Percentiles rank a stretch among this genome's conserved stretches.
Evolutionary conservation across 2,329 filamentous ascomycete genomes (phyloP).

Genomic region (Colletotrichum kahawae): DNA sequence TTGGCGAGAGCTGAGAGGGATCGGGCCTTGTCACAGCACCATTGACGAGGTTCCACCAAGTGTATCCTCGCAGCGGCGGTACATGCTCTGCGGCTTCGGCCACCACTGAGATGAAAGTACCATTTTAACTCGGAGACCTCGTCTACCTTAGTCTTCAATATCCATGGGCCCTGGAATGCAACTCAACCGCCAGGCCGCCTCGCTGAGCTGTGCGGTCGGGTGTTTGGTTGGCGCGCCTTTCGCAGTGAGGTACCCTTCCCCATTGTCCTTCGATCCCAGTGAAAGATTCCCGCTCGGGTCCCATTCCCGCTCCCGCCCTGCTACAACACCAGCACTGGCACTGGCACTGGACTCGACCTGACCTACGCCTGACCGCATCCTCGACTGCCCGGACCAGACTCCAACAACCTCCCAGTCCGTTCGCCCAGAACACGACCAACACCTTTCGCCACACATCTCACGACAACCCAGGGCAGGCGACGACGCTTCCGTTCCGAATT

Average conservation of each 20-base stretch:
- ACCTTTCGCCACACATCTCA: neutral
- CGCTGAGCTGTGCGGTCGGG: neutral
- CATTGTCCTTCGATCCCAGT: constrained; percentile 15
- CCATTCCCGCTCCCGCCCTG: constrained; percentile 19
- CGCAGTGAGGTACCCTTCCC: neutral
- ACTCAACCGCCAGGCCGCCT: neutral
- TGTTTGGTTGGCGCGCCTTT: constrained; percentile 10
- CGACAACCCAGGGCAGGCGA: neutral
- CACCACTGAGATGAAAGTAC: neutral
- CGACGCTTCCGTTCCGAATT: neutral
- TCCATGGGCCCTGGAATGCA: constrained; percentile 1
- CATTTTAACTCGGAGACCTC: neutral
- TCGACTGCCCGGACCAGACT: neutral
- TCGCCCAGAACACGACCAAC: neutral
- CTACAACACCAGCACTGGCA: constrained; percentile 14
- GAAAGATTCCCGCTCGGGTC: constrained; percentile 16
- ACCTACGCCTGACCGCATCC: constrained; percentile 17
- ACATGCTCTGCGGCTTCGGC: neutral
- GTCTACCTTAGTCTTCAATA: neutral
- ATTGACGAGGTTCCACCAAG: neutral
- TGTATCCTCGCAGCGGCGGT: neutral
- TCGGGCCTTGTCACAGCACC: constrained; percentile 16
- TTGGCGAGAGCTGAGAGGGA: constrained; percentile 11
- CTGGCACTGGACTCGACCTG: constrained; percentile 8
- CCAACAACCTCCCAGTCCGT: neutral